A percentile compares a stretch with the other conserved stretches of the same genome.
phyloP scores from a whole-genome alignment of 805 yeast genomes.

The Metschnikowia picachoensis region DNA sequence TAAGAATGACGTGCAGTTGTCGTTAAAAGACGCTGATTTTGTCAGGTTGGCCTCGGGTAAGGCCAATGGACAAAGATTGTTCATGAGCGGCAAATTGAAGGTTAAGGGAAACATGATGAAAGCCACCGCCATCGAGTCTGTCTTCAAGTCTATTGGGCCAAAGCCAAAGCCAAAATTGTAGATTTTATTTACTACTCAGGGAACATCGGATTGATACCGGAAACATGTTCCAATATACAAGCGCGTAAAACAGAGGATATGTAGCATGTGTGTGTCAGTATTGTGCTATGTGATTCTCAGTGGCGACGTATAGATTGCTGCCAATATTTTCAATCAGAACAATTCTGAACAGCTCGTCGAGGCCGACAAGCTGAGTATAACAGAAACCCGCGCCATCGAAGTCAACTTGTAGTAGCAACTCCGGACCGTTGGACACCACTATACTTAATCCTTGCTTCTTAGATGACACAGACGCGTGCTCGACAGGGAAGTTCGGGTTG shows the following conservation, averaged over 20 bases:
- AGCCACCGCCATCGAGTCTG: conserved; percentile 71
- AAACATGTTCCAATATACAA: not conserved
- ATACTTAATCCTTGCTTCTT: not conserved
- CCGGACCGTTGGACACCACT: conserved; percentile 26
- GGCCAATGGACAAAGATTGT: conserved; percentile 80
- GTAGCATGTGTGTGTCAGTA: not conserved
- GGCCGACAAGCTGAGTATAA: conserved; percentile 21
- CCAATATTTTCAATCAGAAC: conserved; percentile 10
- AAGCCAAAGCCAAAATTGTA: conserved; percentile 39
- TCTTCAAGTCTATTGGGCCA: conserved; percentile 51
- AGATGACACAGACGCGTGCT: not conserved
- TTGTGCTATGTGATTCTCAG: conserved; percentile 8
- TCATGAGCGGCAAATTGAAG: conserved; percentile 80
- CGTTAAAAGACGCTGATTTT: conserved; percentile 64
- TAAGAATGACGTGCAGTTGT: conserved; percentile 60
- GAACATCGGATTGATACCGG: conserved; percentile 2
- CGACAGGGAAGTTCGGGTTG: conserved; percentile 8
- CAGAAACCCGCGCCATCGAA: conserved; percentile 6
- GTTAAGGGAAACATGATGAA: conserved; percentile 89
- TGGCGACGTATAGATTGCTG: conserved; percentile 5
- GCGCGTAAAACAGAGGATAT: not conserved
- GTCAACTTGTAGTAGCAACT: conserved; percentile 16
- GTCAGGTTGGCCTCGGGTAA: conserved; percentile 70
- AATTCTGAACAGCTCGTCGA: conserved; percentile 23
- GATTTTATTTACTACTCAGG: not conserved